phyloP scores from a whole-genome alignment of 257 asterid genomes.

The Nicotiana knightiana region DNA sequence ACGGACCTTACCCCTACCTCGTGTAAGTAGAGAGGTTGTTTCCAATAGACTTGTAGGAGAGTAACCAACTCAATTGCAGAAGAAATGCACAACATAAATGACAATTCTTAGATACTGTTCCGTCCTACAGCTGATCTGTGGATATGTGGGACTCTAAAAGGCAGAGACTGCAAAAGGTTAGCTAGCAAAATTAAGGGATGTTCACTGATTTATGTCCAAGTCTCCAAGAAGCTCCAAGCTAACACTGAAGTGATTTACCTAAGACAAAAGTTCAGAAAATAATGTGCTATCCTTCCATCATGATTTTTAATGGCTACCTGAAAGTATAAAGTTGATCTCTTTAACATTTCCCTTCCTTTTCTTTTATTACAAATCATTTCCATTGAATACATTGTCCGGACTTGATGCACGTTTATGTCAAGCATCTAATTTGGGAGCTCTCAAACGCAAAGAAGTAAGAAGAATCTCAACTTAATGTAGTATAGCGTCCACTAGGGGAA shows the following conservation, averaged over 20 bases:
- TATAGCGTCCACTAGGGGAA: neutral
- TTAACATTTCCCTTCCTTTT: neutral
- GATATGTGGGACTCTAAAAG: too few species aligned
- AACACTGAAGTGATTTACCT: neutral
- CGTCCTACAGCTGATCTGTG: too few species aligned
- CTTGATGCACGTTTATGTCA: neutral
- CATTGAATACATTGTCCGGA: neutral
- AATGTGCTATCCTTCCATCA: neutral
- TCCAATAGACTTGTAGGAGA: too few species aligned
- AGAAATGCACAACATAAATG: neutral
- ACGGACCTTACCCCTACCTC: too few species aligned
- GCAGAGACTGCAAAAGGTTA: neutral
- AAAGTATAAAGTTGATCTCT: neutral
- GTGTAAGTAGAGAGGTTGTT: too few species aligned
- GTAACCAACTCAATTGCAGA: neutral
- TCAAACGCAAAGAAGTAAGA: neutral
- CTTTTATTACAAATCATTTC: neutral
- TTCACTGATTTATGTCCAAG: neutral
- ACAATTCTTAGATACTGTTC: neutral
- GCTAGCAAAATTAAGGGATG: neutral
- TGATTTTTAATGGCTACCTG: neutral
- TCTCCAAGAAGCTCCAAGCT: neutral
- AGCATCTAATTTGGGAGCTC: neutral
- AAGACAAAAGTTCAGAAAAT: neutral
- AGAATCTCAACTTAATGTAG: neutral